phyloP scores from a whole-genome alignment of 331 rosid genomes.

The Cydonia oblonga region DNA sequence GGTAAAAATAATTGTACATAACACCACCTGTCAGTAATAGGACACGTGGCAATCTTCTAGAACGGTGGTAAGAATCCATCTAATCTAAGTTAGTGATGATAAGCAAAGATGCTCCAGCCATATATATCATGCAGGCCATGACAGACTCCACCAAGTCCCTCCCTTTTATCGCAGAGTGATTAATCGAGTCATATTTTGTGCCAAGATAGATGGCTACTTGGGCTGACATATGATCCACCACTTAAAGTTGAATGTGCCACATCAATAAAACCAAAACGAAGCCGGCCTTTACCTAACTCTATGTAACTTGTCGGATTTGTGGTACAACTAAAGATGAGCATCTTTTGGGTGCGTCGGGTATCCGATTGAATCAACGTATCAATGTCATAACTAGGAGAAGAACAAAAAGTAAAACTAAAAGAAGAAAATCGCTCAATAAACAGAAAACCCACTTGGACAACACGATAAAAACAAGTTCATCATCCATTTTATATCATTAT shows the following conservation, averaged over 20 bases:
- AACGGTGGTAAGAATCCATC: no score
- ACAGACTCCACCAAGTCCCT: background rate
- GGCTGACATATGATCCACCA: conserved; percentile 4
- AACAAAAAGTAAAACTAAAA: no score
- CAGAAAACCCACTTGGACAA: no score
- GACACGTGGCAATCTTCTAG: no score
- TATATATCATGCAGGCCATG: background rate
- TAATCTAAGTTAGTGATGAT: no score
- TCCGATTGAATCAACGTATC: background rate
- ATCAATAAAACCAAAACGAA: background rate
- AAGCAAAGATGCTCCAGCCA: no score
- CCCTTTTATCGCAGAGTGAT: background rate
- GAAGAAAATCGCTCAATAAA: background rate
- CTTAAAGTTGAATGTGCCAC: background rate
- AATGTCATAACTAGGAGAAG: background rate
- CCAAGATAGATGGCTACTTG: background rate
- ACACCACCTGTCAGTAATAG: no score
- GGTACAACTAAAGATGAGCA: background rate
- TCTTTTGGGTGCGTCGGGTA: background rate
- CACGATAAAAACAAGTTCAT: background rate
- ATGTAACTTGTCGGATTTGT: no score
- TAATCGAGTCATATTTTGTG: background rate
- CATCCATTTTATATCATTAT: conserved; percentile 8
- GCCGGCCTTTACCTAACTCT: background rate
- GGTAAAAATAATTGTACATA: no score